These are phyloP conservation scores for Actinomortierella ambigua DNA, from an alignment of 371 early-diverging fungal genomes.

Conservation along the genomic window DNA sequence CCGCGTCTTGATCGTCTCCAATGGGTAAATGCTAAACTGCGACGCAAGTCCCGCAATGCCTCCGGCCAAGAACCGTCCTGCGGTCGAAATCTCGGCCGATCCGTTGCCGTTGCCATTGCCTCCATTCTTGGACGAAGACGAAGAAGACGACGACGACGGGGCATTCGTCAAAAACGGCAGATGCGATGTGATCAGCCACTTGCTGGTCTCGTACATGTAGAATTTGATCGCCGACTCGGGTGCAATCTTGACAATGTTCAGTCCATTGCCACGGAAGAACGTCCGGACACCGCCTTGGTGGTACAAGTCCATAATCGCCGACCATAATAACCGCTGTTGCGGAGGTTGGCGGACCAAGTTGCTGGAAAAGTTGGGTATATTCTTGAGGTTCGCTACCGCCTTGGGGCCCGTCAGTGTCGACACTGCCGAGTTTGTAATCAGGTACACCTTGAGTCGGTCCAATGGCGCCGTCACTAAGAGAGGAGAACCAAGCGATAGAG, in stretches of 20 bases:
- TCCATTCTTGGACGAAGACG: no score
- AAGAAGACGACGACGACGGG: no score
- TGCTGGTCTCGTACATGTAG: constrained; percentile 73
- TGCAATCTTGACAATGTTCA: constrained; percentile 81
- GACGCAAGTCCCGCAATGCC: constrained; percentile 80
- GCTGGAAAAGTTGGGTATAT: constrained; percentile 35
- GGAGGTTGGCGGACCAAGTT: constrained; percentile 13
- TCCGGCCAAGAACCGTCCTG: constrained; percentile 77
- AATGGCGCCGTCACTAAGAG: constrained; percentile 71
- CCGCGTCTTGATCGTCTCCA: constrained; percentile 81
- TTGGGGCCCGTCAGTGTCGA: constrained; percentile 25
- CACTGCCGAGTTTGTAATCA: constrained; percentile 60
- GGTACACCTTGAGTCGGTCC: constrained; percentile 76
- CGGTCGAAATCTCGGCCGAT: constrained; percentile 56
- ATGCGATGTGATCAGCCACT: constrained; percentile 55
- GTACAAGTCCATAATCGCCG: constrained; percentile 60
- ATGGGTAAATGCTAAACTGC: constrained; percentile 81
- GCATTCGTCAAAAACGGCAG: constrained; percentile 24
- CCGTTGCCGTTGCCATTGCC: constrained; percentile 11
- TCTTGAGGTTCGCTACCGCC: constrained; percentile 23
- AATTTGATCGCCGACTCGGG: constrained; percentile 84
- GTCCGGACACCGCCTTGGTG: constrained; percentile 68
- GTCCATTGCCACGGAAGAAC: constrained; percentile 83
- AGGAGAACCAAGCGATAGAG: not conserved
- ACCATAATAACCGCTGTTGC: constrained; percentile 38